Conservation (phyloP, 371 early-diverging fungal genomes). For the Coemansia linderi region DNA sequence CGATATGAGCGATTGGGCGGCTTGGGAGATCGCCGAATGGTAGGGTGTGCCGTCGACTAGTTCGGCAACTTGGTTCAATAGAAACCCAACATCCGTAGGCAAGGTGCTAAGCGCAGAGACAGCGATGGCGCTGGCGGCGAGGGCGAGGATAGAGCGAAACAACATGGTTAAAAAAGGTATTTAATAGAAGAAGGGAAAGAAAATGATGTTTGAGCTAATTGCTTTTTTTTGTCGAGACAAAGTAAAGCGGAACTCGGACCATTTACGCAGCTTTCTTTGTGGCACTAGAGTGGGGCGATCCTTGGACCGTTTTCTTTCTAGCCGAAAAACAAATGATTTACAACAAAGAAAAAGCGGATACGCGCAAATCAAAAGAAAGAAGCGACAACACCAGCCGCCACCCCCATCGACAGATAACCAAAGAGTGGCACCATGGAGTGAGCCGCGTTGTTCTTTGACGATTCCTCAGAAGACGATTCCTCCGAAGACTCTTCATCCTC, state of each 20-base stretch:
- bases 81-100: constrained; percentile 3
- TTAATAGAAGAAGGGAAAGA: background rate
- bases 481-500: background rate
- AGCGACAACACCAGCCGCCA: background rate
- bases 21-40: background rate
- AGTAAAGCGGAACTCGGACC: too few relatives aligned
- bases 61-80: constrained; percentile 8
- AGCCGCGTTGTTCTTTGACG: background rate
- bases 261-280: too few relatives aligned
- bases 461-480: background rate
- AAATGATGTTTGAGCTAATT: background rate
- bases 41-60: background rate
- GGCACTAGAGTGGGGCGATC: too few relatives aligned
- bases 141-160: background rate
- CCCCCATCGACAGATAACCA: background rate
- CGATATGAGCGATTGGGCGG: background rate
- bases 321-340: too few relatives aligned
- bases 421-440: background rate
- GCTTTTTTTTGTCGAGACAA: too few relatives aligned
- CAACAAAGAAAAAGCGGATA: background rate
- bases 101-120: background rate
- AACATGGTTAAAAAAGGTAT: background rate
- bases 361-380: background rate
- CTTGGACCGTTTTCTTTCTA: too few relatives aligned
- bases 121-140: background rate